Base-by-base conservation (phyloP, 208 protist genomes). In the Porcisia deanei region DNA sequence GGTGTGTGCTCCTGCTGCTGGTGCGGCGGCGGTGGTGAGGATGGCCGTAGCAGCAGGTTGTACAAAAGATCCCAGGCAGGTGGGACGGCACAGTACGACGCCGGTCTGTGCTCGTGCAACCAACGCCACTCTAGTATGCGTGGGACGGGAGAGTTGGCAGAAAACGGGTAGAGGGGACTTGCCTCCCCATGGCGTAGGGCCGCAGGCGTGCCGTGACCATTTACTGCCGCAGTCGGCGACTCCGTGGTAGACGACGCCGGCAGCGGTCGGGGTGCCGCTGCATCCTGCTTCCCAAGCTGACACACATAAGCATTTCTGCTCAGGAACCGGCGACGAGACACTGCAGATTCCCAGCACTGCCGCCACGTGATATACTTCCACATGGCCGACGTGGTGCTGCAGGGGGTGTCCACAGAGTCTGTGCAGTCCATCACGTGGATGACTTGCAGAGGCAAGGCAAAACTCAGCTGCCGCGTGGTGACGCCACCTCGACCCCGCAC, bases 291-390 rank as follows among this genome's bases (percentile, higher is more conserved):
- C 59, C 39, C 43, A 30, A 54, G 30, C 25, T 81, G 71, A 54
- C 63, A 75, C 1, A 82, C 72, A 49, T 71, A 82, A 8, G 9
- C n/a, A 58, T 57, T 67, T 22, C 58, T 67, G 34, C 45, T 60
- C 18, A 41, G 49, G 37, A 77, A 39, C 22, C 66, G 74, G 25
- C 81, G 81, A 5, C 70, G 74, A 12, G 52, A 43, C 43, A 71
- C 59, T 9, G 81, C 81, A 25, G 55, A 37, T 37, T 82, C 77
- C 77, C 77, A 82, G 4, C 47, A 43, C 72, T 76, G 77, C 52
- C 77, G 71, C 77, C 77, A 82, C 45, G 72, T 54, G 47, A 74
- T 49, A 61, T 77, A 82, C 10, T 53, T 39, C 77, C 77, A 82
- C 66, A 49, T 41, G 34, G 2, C 47, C 65, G 34, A 37, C 14